Percentiles rank a stretch among this genome's conserved stretches.
These are phyloP conservation scores for Telfairia occidentalis DNA, from an alignment of 331 rosid species.

Conservation along the genomic window DNA sequence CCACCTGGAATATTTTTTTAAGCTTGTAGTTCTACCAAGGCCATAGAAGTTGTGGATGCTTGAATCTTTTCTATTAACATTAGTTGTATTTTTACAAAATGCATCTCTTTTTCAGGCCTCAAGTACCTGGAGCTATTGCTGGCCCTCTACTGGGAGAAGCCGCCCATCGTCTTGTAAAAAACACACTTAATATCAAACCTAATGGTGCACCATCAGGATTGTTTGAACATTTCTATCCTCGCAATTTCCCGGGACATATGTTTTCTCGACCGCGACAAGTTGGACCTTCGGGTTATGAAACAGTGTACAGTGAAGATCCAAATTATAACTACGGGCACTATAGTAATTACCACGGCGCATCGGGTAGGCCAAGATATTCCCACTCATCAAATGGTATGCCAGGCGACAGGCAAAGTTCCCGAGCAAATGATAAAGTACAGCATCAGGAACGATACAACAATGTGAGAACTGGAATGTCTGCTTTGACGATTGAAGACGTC, in stretches of 20 bases:
- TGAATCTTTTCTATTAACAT: neutral
- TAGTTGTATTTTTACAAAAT: neutral
- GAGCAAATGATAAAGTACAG: slow-evolving; percentile 45
- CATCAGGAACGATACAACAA: slow-evolving; percentile 47
- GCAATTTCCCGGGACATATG: slow-evolving; percentile 29
- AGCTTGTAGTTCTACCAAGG: neutral
- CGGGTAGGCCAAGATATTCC: slow-evolving; percentile 46
- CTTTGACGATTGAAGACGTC: slow-evolving; percentile 47
- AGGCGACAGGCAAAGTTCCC: slow-evolving; percentile 49
- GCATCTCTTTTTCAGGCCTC: slow-evolving; percentile 40
- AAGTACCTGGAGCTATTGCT: slow-evolving; percentile 71
- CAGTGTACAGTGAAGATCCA: slow-evolving; percentile 50
- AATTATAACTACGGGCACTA: slow-evolving; percentile 29
- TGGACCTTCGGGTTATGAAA: slow-evolving; percentile 66
- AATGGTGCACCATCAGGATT: slow-evolving; percentile 39
- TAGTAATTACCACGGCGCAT: slow-evolving; percentile 41
- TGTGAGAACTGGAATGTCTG: slow-evolving; percentile 45
- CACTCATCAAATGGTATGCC: slow-evolving; percentile 42
- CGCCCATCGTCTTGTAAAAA: slow-evolving; percentile 88
- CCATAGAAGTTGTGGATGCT: neutral
- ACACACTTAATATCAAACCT: slow-evolving; percentile 49
- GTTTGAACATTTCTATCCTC: slow-evolving; percentile 35
- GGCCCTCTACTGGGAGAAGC: slow-evolving; percentile 88
- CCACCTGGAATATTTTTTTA: neutral
- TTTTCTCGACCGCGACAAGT: slow-evolving; percentile 40